Base-by-base conservation (phyloP, 2,329 filamentous ascomycete species). In the Immersiporthe knoxdaviesiana region DNA sequence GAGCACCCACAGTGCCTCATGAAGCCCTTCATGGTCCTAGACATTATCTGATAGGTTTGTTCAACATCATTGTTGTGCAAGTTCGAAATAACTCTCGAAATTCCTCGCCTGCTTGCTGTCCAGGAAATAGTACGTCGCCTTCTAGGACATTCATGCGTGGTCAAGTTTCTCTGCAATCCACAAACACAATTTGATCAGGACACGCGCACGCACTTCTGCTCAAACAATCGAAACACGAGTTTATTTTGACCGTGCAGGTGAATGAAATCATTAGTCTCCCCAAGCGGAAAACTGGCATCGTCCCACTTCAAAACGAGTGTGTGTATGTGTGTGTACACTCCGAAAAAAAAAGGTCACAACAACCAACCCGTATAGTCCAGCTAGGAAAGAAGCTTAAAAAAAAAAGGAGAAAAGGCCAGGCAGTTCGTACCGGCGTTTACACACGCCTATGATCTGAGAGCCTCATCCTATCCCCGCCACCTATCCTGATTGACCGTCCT, bases 401-500 rank as follows among this genome's bases (percentile, higher is more conserved):
- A 21, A 24, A 12, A 52, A 27, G n/a, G n/a, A 24, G 2, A 2
- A 27, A 54, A 30, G 24, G 30, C 30, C 24, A 3, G 30, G 32
- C 37, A 18, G 37, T 41, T 41, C 37, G 12, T 44, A 30, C 59
- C 59, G 35, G 59, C 59, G 37, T 18, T n/a, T n/a, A n/a, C n/a
- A 37, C 37, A 62, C 37, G 37, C 35, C 39, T 44, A 14, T 39
- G 41, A 39, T 30, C 37, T 62, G 37, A 44, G 44, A 62, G 7
- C 59, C n/a, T 37, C n/a, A 16, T 41, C n/a, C 37, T 44, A 24
- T 44, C 37, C 30, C 59, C 37, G n/a, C 12, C 59, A 4, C 59
- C 59, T 62, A 37, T 44, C 59, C 37, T 62, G 59, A 44, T 44
- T 16, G 59, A 62, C 41, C 59, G 59, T 41, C 37, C 59, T 27